Evolutionary conservation across 805 yeast genomes (phyloP), one percentile per base, ranked within the genome.

Genomic region (Barnettozyma botsteinii): DNA sequence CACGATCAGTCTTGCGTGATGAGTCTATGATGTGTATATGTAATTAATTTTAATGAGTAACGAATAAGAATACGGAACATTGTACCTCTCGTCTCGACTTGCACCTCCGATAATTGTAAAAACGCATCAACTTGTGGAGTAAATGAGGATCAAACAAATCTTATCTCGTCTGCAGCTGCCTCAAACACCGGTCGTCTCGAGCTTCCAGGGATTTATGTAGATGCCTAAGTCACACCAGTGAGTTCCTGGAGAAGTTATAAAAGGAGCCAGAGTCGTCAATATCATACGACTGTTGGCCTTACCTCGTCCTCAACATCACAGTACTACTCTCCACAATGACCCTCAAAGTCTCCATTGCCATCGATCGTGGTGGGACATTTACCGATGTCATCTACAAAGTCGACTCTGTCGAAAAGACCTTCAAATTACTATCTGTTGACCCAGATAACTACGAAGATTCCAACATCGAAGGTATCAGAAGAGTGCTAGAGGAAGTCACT

Each of bases 401-500:
- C 24, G 58, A 55, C 27, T 60, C 62, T 31, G 60, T 54, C 3
- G 75, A 72, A 38, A 60, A 59, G 40, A 66, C 67, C 2, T 72
- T 70, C 57, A 72, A 72, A 49, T 53, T 72, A 15, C 55, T 72
- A 19, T 70, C 75, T 5, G 75, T 69, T 4, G 77, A 70, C 40
- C 74, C 76, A 3, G 52, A 54, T 15, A 70, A 71, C 54, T 72
- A 72, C 48, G 56, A 54, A 22, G 77, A 72, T 52, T 74, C 77
- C 7, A 73, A 73, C 27, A 70, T 73, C 15, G 77, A 72, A 49
- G 76, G 75, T 18, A 71, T 72, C 33, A 60, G 77, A 46, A 49
- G 69, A 41, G 68, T 71, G 1, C 56, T 72, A 17, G 73, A 70
- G 40, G 54, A 53, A 24, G 67, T 62, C 13, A 62, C 61, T 1